A percentile compares a stretch with the other conserved stretches of the same genome.
Evolutionary conservation across 1,284 basidiomycete species (phyloP).

Genomic region (Ustilago hordei): DNA sequence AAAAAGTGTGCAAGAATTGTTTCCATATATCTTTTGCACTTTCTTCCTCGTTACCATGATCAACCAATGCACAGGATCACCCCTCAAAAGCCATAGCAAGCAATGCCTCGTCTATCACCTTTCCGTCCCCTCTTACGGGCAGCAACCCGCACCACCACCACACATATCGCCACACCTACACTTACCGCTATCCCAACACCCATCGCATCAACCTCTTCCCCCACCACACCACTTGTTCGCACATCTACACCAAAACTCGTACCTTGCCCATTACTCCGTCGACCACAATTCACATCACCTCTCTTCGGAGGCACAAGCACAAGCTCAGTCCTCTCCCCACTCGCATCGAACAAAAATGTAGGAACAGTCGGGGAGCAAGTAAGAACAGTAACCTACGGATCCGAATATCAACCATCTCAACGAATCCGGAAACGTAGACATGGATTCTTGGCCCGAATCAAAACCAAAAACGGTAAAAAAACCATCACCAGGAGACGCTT

Average conservation of each 20-base stretch:
- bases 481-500: slow-evolving; percentile 72
- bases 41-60: slow-evolving; percentile 7
- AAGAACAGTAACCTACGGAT: slow-evolving; percentile 72
- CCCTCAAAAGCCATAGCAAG: neutral
- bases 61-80: neutral
- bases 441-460: slow-evolving; percentile 82
- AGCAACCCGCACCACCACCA: slow-evolving; percentile 1
- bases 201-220: slow-evolving; percentile 12
- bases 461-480: slow-evolving; percentile 76
- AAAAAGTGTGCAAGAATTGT: neutral
- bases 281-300: neutral
- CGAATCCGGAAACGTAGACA: slow-evolving; percentile 87
- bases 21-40: neutral
- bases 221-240: neutral
- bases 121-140: slow-evolving; percentile 22
- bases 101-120: slow-evolving; percentile 37
- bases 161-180: neutral
- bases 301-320: neutral
- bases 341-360: neutral
- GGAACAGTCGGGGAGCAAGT: slow-evolving; percentile 3
- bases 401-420: slow-evolving; percentile 89
- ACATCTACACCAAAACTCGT: neutral
- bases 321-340: slow-evolving; percentile 12
- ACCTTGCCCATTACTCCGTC: neutral
- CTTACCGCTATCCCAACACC: neutral